Evolutionary conservation across 176 grass and related monocot species (phyloP).

Genomic region (Dactylis glomerata): DNA sequence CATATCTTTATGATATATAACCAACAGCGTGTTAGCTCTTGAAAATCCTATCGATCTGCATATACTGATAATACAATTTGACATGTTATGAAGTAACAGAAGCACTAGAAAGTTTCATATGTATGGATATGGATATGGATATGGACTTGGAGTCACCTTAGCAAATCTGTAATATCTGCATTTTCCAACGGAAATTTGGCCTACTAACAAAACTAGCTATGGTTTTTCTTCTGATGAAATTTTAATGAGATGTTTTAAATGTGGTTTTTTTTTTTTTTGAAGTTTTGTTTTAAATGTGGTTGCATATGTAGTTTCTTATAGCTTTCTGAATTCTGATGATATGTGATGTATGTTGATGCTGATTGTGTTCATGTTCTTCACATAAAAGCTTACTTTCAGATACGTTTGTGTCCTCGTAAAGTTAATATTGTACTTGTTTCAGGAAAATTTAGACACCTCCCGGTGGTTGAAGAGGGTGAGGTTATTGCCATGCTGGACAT

Average conservation of each 20-base stretch:
- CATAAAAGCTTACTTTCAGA: conserved; percentile 22
- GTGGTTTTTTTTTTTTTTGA: no score
- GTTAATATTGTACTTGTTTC: conserved; percentile 26
- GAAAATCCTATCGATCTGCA: background rate
- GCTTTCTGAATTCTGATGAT: background rate
- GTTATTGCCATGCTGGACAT: conserved; percentile 97
- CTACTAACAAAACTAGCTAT: background rate
- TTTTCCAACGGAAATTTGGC: background rate
- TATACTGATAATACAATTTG: background rate
- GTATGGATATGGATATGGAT: conserved; percentile 6
- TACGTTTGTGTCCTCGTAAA: background rate
- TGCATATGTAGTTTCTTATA: background rate
- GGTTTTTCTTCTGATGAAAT: background rate
- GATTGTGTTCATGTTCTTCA: conserved; percentile 11
- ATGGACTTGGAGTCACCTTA: background rate
- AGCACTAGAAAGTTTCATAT: background rate
- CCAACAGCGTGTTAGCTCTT: background rate
- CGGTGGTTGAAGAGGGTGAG: conserved; percentile 97
- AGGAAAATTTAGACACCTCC: conserved; percentile 99
- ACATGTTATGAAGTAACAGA: conserved; percentile 7
- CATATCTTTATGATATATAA: background rate
- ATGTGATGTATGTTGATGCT: background rate
- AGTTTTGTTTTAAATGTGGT: background rate
- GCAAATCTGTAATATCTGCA: background rate
- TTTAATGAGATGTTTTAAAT: background rate